These are phyloP conservation scores for Trypanosoma theileri DNA, from an alignment of 208 protist genomes.

Conservation along the genomic window DNA sequence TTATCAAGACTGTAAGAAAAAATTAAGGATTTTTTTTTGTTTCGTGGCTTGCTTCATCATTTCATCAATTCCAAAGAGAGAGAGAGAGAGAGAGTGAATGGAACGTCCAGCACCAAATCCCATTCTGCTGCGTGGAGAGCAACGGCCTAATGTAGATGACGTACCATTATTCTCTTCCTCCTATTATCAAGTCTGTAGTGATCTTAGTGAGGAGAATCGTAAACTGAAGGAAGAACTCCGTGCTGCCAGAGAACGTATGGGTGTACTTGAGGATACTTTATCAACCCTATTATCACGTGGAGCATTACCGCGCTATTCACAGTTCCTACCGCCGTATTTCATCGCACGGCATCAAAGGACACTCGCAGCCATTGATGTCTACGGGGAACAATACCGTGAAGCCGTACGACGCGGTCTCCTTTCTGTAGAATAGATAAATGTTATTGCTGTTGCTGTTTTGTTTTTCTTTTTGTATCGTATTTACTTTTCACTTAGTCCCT, in stretches of 20 bases:
- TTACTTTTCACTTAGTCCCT: slow-evolving; percentile 6
- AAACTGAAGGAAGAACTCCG: slow-evolving; percentile 3
- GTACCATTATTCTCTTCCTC: too few relatives aligned
- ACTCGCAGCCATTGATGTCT: slow-evolving; percentile 18
- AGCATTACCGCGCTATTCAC: slow-evolving; percentile 1
- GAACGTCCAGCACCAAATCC: slow-evolving; percentile 5
- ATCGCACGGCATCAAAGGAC: slow-evolving; percentile 4
- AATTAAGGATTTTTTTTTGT: too few relatives aligned
- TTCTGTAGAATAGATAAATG: background rate
- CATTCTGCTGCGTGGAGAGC: slow-evolving; percentile 1
- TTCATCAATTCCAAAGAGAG: too few relatives aligned
- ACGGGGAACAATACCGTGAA: slow-evolving; percentile 18
- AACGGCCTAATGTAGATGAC: too few relatives aligned
- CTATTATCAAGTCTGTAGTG: too few relatives aligned
- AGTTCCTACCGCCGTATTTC: slow-evolving; percentile 22
- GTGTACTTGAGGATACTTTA: slow-evolving; percentile 9
- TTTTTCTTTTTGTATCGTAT: slow-evolving; percentile 12
- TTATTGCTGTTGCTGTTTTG: background rate
- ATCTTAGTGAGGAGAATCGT: background rate
- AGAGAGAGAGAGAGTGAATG: too few relatives aligned
- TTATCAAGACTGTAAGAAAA: too few relatives aligned
- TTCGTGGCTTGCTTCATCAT: too few relatives aligned
- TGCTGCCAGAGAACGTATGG: background rate
- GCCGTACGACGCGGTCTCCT: slow-evolving; percentile 4
- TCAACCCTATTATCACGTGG: slow-evolving; percentile 5